Base-by-base conservation (phyloP, 176 grass and related monocot genomes). In the Juncus effusus region DNA sequence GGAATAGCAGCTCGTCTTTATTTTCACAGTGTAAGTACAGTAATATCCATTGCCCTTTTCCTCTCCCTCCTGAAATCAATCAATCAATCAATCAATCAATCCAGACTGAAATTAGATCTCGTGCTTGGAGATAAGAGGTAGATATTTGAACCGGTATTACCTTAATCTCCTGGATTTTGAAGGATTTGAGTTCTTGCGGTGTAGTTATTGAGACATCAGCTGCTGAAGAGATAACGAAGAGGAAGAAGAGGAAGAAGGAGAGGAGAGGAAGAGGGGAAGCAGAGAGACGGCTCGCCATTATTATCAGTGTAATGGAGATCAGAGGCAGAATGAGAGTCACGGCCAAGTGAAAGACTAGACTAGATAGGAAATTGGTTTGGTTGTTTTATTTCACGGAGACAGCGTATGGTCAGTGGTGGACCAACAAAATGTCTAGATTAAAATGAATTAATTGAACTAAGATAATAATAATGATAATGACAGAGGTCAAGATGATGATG, bases 1-100 rank as follows among this genome's bases (percentile, higher is more conserved):
- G 6, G 93, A 96, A 47, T 77, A 74, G 77, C 93, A 91, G 64
- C 93, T 96, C 62, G 85, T 96, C 70, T 84, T 96, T 42, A 96
- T 83, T 76, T 84, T 67, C 54, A 91, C 82, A 35, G 76, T 90
- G 83, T 96, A 90, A 55, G 60, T 69, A 64, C 91, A 91, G 6
- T 5, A 6, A 47, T 14, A 63, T 62, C 37, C 60, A 38, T 16
- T 38, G 13, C 10, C 44, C 5, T 19, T 13, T 8, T 38, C 39
- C 4, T 8, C 49, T 8, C 56, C 55, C 57, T 13, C 28, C 2
- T 67, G 40, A 40, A 60, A 45, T 55, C 39, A 52, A 5, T 57
- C 10, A 41, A 28, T 28, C 19, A 6, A 66, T 37, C 7, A 41
- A 28, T 28, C 19, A 6, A 66, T 37, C 7, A 42, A 69, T 7